phyloP scores from a whole-genome alignment of 2,329 filamentous ascomycete genomes.

The Triangularia setosa region DNA sequence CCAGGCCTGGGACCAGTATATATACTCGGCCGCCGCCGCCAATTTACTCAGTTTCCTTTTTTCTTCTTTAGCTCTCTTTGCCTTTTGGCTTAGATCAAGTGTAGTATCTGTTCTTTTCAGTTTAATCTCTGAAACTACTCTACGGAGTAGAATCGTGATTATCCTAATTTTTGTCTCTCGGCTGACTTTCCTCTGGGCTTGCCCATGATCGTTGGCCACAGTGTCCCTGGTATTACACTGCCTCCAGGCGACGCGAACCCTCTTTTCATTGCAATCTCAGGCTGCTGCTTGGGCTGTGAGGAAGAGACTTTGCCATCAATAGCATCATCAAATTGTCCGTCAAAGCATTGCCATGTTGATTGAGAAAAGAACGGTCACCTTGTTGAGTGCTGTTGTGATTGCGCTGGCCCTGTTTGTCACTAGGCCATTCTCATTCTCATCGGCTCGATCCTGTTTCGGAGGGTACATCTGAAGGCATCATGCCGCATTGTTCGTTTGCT shows the following conservation, averaged over 20 bases:
- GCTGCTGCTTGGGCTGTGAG: constrained; percentile 20
- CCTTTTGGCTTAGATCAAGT: constrained; percentile 27
- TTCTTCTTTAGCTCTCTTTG: constrained; percentile 24
- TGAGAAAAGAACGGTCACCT: neutral
- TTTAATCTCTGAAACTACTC: constrained; percentile 27
- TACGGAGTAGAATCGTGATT: constrained; percentile 26
- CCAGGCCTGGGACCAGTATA: constrained; percentile 10
- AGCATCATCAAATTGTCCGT: neutral
- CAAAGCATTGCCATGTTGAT: neutral
- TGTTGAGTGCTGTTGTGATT: neutral
- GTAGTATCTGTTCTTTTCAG: constrained; percentile 27
- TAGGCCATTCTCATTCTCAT: neutral
- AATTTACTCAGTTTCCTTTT: constrained; percentile 12
- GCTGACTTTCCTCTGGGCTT: constrained; percentile 22
- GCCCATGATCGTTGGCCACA: constrained; percentile 20
- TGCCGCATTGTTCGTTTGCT: neutral
- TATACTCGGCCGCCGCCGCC: constrained; percentile 4
- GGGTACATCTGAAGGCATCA: neutral
- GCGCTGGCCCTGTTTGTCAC: neutral
- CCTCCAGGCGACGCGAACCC: constrained; percentile 23
- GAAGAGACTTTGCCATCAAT: constrained; percentile 17
- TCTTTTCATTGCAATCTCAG: constrained; percentile 21
- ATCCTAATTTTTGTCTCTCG: constrained; percentile 24
- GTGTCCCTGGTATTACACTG: constrained; percentile 25
- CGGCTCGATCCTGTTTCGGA: neutral